Base-by-base conservation (phyloP, 78 protist species). In the Dictyostelium capitatum region DNA sequence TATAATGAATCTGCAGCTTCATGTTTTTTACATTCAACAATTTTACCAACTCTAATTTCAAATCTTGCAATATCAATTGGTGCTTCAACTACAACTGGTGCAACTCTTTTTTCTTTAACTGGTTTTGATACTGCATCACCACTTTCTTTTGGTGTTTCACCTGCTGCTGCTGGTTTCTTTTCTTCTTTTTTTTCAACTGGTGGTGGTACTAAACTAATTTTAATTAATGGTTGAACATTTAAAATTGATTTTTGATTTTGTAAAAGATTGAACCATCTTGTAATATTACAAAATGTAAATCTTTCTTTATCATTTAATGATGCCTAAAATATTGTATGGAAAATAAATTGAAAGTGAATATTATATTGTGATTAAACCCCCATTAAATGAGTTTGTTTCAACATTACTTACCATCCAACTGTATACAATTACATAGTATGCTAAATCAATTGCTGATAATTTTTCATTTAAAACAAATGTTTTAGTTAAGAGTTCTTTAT, bases 21-120 rank as follows among this genome's bases (percentile, higher is more conserved):
- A 56, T 97, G 98, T 37, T 62, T 23, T 54, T 70, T 47, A n/a
- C 95, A 94, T 19, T 91, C 95, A n/a, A 81, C 83, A 62, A 97
- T 96, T 69, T 53, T 48, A 54, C 98, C 98, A 47, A 97, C 97
- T 30, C 97, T 83, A 53, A 97, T 78, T 89, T 97, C 96, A 23
- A 93, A 57, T 79, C 97, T 79, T 30, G 96, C 85, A 23, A 95
- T 51, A 80, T 95, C 97, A 41, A 69, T 46, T 82, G 92, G 92
- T 78, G 87, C 79, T 25, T 83, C 54, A 51, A 65, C 93, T 17
- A 41, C 79, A 54, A 53, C 82, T 77, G 83, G 67, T 65, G 79
- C 93, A 9, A 41, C 79, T 67, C 47, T 78, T 56, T 79, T 79
- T 51, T 46, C 56, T 75, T 43, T 46, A 28, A 6, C 19, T 79